Percentiles rank a stretch among this genome's conserved stretches.
Conservation (phyloP, 2,329 filamentous ascomycete species). For the Sporothrix globosa region DNA sequence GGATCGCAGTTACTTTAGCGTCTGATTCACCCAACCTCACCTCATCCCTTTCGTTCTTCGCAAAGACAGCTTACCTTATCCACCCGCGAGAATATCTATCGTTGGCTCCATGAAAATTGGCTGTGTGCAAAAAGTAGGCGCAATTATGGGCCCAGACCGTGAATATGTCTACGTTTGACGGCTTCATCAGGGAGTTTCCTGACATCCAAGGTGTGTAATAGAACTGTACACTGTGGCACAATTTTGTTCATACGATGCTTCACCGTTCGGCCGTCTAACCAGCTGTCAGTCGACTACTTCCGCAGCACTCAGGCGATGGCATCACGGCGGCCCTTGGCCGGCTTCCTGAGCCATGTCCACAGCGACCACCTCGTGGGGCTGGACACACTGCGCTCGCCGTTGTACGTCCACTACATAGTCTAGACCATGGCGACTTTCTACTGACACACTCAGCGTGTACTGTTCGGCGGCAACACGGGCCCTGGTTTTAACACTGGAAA, state of each 20-base stretch:
- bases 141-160: neutral
- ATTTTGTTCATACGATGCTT: too few species aligned
- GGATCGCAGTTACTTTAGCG: neutral
- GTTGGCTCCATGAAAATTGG: neutral
- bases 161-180: slow-evolving; percentile 34
- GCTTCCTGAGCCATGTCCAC: slow-evolving; percentile 90
- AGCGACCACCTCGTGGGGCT: slow-evolving; percentile 85
- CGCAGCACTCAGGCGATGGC: slow-evolving; percentile 53
- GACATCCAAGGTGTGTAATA: slow-evolving; percentile 32
- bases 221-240: neutral
- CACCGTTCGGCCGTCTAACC: neutral
- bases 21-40: neutral
- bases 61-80: neutral
- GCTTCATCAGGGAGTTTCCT: slow-evolving; percentile 31
- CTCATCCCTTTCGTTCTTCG: neutral
- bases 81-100: neutral
- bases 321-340: slow-evolving; percentile 69
- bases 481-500: slow-evolving; percentile 78
- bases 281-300: slow-evolving; percentile 76
- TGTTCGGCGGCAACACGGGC: slow-evolving; percentile 83
- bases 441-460: slow-evolving; percentile 62
- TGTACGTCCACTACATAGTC: slow-evolving; percentile 51
- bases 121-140: too few species aligned
- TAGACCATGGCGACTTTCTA: neutral
- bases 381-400: slow-evolving; percentile 74